Conservation (phyloP, 495 filamentous ascomycete species). For the Hyaloscypha hepaticicola region DNA sequence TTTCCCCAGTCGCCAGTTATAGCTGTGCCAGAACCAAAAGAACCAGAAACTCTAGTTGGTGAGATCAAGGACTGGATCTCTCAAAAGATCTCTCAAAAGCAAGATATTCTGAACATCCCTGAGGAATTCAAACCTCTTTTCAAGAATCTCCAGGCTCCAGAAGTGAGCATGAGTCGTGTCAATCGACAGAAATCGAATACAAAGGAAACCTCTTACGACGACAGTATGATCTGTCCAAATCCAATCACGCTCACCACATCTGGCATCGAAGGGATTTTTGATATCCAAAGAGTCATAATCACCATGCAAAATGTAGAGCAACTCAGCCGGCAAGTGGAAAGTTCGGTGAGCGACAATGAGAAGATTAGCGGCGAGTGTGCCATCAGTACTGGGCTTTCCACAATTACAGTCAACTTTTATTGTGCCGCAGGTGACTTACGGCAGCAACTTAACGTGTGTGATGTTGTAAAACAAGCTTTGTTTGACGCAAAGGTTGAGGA, state of each 20-base stretch:
- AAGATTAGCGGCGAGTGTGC: slow-evolving; percentile 39
- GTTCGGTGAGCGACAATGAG: slow-evolving; percentile 32
- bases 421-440: slow-evolving; percentile 36
- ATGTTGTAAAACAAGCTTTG: slow-evolving; percentile 34
- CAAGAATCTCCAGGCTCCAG: slow-evolving; percentile 8
- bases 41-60: slow-evolving; percentile 10
- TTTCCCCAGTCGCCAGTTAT: slow-evolving; percentile 1
- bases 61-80: slow-evolving; percentile 12
- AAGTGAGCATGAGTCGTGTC: neutral
- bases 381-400: slow-evolving; percentile 39
- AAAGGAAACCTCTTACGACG: slow-evolving; percentile 3
- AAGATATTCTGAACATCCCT: slow-evolving; percentile 8
- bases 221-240: slow-evolving; percentile 39
- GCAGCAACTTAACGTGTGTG: slow-evolving; percentile 40
- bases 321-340: slow-evolving; percentile 35
- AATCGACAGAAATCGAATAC: slow-evolving; percentile 4
- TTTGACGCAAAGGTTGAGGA: slow-evolving; percentile 26
- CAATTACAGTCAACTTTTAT: slow-evolving; percentile 38
- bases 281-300: slow-evolving; percentile 43
- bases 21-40: neutral
- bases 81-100: neutral
- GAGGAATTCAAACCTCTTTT: slow-evolving; percentile 16
- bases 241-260: slow-evolving; percentile 42
- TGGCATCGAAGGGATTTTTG: slow-evolving; percentile 42
- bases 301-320: slow-evolving; percentile 35